Evolutionary conservation across 1,139 yeast genomes (phyloP), one percentile per base, ranked within the genome.

Genomic region (Pneumocystis carinii): DNA sequence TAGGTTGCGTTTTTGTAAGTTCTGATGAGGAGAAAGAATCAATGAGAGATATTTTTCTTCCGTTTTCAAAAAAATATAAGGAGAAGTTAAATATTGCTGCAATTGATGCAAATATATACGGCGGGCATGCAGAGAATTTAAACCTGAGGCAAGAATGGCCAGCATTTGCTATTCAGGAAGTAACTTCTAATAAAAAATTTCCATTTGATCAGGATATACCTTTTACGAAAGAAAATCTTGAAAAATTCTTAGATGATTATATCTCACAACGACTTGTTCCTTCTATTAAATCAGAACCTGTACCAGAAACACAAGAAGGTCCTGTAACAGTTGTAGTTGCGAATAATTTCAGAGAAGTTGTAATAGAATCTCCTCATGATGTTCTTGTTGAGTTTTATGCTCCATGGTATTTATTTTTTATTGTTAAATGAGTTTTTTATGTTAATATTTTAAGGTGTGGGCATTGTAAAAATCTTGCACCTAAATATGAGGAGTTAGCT

Each of bases 391-490:
- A 90, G 79, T 90, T 87, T 78, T 92, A 88, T 73, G 98, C 98
- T 64, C 96, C 96, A 77, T 92, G 98, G 98, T 90, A 48, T 48
- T 32, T 24, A n/a, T 48, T 10, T 27, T 12, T 19, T 24, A 17
- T 37, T 37, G 2, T 42, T 12, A 19, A 19, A 42, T 24, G 32
- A 12, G n/a, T 24, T 48, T 19, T 19, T 48, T 3, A 14, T 48
- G 3, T 10, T 48, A 62, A 36, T 42, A 24, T n/a, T 58, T 32
- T 56, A 48, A 48, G 55, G 55, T 57, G 98, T 79, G 97, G 97
- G 62, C 97, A 90, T 81, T 90, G 98, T 82, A 90, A 90, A 82
- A 88, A 82, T 76, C 81, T 90, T 76, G 96, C 96, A 65, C 98
- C 98, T 73, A 80, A 79, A 66, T 92, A 86, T 79, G 96, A 87